Evolutionary conservation across 2,329 filamentous ascomycete genomes (phyloP).

Genomic region (Elsinoe perseae): DNA sequence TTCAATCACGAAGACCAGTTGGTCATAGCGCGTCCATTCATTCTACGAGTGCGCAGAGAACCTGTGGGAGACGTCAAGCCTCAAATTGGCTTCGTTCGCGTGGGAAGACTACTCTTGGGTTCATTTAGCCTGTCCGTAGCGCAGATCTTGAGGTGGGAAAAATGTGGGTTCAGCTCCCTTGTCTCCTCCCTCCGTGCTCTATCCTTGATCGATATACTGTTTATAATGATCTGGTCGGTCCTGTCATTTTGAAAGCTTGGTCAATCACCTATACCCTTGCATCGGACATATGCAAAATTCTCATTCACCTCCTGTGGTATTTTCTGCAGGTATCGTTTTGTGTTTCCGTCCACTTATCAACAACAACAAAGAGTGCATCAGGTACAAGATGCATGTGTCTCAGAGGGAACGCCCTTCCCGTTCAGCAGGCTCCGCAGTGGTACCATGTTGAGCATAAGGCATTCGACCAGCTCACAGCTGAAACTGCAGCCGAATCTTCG

Average conservation of each 20-base stretch:
- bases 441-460: background rate
- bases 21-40: background rate
- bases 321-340: background rate
- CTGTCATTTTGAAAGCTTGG: background rate
- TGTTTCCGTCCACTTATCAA: background rate
- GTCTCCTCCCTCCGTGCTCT: background rate
- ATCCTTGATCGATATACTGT: background rate
- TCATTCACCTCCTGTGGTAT: background rate
- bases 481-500: background rate
- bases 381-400: constrained; percentile 8
- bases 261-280: background rate
- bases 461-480: background rate
- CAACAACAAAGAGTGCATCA: constrained; percentile 10
- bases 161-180: constrained; percentile 1
- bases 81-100: constrained; percentile 1
- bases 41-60: background rate
- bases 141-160: constrained; percentile 3
- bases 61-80: background rate
- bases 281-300: background rate
- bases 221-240: background rate
- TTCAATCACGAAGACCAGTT: constrained; percentile 2
- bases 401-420: background rate
- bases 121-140: background rate
- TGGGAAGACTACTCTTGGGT: background rate
- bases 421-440: background rate